Evolutionary conservation across 2,329 filamentous ascomycete genomes (phyloP).

Genomic region (Exophiala oligosperma): DNA sequence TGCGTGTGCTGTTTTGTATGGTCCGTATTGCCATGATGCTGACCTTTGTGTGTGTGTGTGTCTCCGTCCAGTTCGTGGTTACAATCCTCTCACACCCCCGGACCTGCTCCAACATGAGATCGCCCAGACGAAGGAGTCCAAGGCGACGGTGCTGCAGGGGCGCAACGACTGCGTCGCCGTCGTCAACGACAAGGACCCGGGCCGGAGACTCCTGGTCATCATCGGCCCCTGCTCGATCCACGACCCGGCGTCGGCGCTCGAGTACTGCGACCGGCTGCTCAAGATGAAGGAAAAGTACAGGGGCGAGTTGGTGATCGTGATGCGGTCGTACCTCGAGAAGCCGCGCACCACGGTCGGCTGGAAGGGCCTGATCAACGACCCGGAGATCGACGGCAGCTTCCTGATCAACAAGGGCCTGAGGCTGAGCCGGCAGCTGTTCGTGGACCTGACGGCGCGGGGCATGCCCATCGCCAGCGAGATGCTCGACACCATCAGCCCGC

Average conservation of each 20-base stretch:
- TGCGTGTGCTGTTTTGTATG: no score
- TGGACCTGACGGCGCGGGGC: conserved; percentile 79
- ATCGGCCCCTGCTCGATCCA: conserved; percentile 97
- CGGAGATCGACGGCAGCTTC: conserved; percentile 95
- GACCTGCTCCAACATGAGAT: conserved; percentile 85
- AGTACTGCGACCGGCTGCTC: conserved; percentile 82
- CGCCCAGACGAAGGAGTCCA: conserved; percentile 52
- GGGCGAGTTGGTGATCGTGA: conserved; percentile 84
- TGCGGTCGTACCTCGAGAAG: conserved; percentile 99
- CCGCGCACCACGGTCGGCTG: conserved; percentile 96
- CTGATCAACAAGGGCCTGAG: conserved; percentile 98
- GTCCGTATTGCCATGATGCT: background rate
- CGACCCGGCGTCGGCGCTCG: conserved; percentile 81
- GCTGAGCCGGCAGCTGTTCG: conserved; percentile 89
- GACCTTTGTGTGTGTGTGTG: background rate
- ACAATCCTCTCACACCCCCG: conserved; percentile 90
- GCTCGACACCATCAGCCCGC: conserved; percentile 97
- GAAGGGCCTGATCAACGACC: conserved; percentile 99
- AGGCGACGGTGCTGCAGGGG: conserved; percentile 44
- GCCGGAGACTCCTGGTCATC: conserved; percentile 87
- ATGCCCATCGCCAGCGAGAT: conserved; percentile 98
- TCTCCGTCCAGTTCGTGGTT: conserved; percentile 70
- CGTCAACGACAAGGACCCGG: conserved; percentile 63
- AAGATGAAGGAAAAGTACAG: conserved; percentile 75
- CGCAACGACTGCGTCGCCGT: conserved; percentile 65